These are phyloP conservation scores for Ganoderma lingzhi DNA, from an alignment of 1,284 basidiomycete genomes.

Conservation along the genomic window DNA sequence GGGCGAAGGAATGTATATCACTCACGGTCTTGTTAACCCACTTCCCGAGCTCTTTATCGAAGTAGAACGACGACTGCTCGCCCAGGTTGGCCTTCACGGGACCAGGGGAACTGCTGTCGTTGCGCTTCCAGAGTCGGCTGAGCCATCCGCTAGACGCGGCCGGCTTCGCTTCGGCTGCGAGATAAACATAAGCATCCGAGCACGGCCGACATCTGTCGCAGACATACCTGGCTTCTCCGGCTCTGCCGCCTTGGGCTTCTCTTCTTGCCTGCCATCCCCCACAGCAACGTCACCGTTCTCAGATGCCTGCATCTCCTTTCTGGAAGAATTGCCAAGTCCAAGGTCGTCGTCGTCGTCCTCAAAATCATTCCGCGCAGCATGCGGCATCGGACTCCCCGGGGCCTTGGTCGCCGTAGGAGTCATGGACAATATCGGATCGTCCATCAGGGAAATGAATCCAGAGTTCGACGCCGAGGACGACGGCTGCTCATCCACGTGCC, in stretches of 20 bases:
- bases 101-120: constrained; percentile 56
- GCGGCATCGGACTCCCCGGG: constrained; percentile 34
- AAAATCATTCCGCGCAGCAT: constrained; percentile 28
- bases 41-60: constrained; percentile 92
- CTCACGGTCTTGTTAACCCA: constrained; percentile 96
- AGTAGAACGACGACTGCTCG: constrained; percentile 92
- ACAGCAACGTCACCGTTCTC: constrained; percentile 27
- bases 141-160: constrained; percentile 75
- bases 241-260: constrained; percentile 27
- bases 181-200: not conserved
- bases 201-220: not conserved
- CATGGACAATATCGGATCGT: constrained; percentile 58
- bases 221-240: constrained; percentile 42
- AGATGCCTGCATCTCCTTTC: constrained; percentile 27
- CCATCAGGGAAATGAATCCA: constrained; percentile 90
- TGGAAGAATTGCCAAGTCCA: constrained; percentile 82
- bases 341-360: constrained; percentile 80
- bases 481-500: constrained; percentile 46
- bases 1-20: not conserved
- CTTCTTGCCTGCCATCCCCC: constrained; percentile 28
- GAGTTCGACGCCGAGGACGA: constrained; percentile 50
- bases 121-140: constrained; percentile 77
- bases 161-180: constrained; percentile 38
- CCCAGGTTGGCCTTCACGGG: constrained; percentile 94
- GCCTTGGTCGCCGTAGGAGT: constrained; percentile 41